Evolutionary conservation across 371 early-diverging fungal genomes (phyloP), one percentile per base, ranked within the genome.

Genomic region (Haplosporangium sp.): DNA sequence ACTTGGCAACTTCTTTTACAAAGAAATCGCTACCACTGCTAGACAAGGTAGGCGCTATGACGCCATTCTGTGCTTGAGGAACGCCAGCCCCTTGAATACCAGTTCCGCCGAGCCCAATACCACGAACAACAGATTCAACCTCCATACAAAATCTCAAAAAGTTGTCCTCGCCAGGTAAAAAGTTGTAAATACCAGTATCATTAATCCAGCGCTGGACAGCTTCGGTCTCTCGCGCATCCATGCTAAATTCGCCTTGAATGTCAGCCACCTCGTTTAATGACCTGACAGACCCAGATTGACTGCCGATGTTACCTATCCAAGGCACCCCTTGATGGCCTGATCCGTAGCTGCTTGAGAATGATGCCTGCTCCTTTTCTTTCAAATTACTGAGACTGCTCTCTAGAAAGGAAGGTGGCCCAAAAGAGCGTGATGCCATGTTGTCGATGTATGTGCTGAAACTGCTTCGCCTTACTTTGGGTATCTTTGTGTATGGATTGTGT

Each of bases 141-240:
- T 84, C 83, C 75, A 84, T 77, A 52, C 85, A 85, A 56, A 83
- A 85, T 8, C 77, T 71, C 61, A 84, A 69, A 67, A 84, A 85
- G 38, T 72, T 73, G 56, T 84, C 83, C 19, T 85, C 85, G 19
- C 84, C 83, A 3, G 82, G 84, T 60, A 85, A 45, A 62, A 85
- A 84, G 61, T 84, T 81, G 63, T 84, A 63, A 19, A 84, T 75
- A 4, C 72, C 77, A 2, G 74, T 10, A 9, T 71, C 76, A 13
- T 69, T 55, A 5, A 85, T 59, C 74, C 82, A 85, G 4, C 71
- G 71, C 42, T 81, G 73, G 11, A 77, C 78, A 3, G 76, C 77
- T 53, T 72, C 67, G 2, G 67, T 58, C 39, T 81, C 82, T 0
- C 75, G 71, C 15, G 76, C 65, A 60, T 81, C 82, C 82, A 81